Percentiles rank a stretch among this genome's conserved stretches.
These are phyloP conservation scores for Aspergillus candidus DNA, from an alignment of 2,329 filamentous ascomycete genomes.

Conservation along the genomic window DNA sequence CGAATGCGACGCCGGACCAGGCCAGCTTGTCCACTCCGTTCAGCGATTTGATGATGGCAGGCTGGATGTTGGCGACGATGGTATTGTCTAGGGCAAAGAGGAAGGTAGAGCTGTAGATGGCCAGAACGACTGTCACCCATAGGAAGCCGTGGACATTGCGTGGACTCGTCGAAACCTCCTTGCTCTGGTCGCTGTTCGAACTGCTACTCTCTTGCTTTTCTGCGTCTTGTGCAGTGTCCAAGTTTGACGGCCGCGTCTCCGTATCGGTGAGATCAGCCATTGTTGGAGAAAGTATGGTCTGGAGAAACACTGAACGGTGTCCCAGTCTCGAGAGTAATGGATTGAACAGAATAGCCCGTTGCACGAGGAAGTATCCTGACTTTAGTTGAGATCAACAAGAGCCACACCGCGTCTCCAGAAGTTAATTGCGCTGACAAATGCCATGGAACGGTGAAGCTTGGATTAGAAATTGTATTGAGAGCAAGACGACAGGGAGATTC, in stretches of 20 bases:
- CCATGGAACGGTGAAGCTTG: neutral
- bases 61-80: constrained; percentile 11
- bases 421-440: neutral
- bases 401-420: neutral
- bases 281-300: neutral
- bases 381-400: neutral
- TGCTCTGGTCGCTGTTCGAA: neutral
- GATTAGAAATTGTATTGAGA: neutral
- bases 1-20: constrained; percentile 6
- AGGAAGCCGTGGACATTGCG: constrained; percentile 2
- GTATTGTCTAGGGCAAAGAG: constrained; percentile 11
- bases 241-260: neutral
- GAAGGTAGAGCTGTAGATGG: constrained; percentile 4
- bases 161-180: neutral
- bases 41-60: constrained; percentile 7
- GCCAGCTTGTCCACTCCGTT: constrained; percentile 6
- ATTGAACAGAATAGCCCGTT: neutral
- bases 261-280: neutral
- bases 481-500: neutral
- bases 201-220: constrained; percentile 1
- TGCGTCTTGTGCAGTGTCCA: neutral
- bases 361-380: neutral
- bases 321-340: neutral
- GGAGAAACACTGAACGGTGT: neutral
- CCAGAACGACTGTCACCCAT: constrained; percentile 5